These are phyloP conservation scores for Stemphylium vesicarium DNA, from an alignment of 2,329 filamentous ascomycete species.

Conservation along the genomic window DNA sequence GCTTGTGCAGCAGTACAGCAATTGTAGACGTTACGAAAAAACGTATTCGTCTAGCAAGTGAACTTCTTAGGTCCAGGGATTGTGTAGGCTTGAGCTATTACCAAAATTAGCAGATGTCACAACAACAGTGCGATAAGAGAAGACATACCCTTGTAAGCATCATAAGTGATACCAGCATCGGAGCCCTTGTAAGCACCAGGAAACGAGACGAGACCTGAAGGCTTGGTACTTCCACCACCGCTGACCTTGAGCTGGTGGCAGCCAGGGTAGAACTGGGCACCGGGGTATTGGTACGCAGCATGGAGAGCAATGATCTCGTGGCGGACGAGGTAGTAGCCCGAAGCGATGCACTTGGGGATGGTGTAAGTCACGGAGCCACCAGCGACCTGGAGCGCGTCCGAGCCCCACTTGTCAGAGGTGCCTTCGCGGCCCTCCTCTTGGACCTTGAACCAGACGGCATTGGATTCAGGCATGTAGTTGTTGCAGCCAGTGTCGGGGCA, in stretches of 20 bases:
- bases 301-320: slow-evolving; percentile 66
- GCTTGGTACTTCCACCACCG: slow-evolving; percentile 55
- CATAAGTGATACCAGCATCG: slow-evolving; percentile 61
- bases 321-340: slow-evolving; percentile 64
- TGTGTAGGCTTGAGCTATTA: slow-evolving; percentile 30
- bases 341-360: slow-evolving; percentile 60
- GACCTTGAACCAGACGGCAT: slow-evolving; percentile 64
- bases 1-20: no score
- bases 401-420: slow-evolving; percentile 58
- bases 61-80: slow-evolving; percentile 39
- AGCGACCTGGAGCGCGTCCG: slow-evolving; percentile 54
- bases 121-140: no score
- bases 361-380: slow-evolving; percentile 58
- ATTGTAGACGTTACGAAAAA: neutral
- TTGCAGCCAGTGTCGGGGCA: slow-evolving; percentile 62
- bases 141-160: slow-evolving; percentile 55
- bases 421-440: slow-evolving; percentile 59
- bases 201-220: slow-evolving; percentile 55
- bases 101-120: slow-evolving; percentile 1
- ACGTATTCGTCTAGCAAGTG: slow-evolving; percentile 29
- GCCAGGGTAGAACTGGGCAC: slow-evolving; percentile 64
- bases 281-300: slow-evolving; percentile 56
- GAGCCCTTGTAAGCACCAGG: slow-evolving; percentile 60
- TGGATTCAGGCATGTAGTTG: slow-evolving; percentile 55
- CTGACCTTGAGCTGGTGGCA: slow-evolving; percentile 65